Percentiles rank a stretch among this genome's conserved stretches.
phyloP scores from a whole-genome alignment of 345 rosid species.

The Eucalyptus albens region DNA sequence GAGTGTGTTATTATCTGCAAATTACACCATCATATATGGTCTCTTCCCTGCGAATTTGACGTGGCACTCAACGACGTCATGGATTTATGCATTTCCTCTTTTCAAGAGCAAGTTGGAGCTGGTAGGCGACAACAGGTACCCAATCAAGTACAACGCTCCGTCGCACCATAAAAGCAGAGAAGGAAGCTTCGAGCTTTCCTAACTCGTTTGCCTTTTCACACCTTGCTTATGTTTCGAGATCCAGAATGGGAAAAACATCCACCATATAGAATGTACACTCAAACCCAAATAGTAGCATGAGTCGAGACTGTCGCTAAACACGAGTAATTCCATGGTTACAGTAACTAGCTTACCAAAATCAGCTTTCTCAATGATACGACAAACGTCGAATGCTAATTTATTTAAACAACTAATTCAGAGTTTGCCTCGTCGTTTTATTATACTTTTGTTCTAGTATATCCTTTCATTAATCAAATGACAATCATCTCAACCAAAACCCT shows the following conservation, averaged over 20 bases:
- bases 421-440: neutral
- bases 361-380: neutral
- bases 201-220: neutral
- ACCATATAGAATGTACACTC: neutral
- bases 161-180: neutral
- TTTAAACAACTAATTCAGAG: neutral
- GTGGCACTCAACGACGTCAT: neutral
- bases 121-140: neutral
- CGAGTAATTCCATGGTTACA: neutral
- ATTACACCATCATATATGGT: neutral
- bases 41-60: neutral
- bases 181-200: neutral
- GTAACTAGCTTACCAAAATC: neutral
- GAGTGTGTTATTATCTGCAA: no score
- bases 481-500: neutral
- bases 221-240: neutral
- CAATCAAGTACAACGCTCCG: neutral
- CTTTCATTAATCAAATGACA: neutral
- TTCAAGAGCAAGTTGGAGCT: neutral
- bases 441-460: neutral
- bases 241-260: neutral
- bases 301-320: neutral
- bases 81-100: neutral
- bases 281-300: neutral
- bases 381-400: neutral